phyloP scores from a whole-genome alignment of 441 rosid species.

The Euphorbia schlechtendalii region DNA sequence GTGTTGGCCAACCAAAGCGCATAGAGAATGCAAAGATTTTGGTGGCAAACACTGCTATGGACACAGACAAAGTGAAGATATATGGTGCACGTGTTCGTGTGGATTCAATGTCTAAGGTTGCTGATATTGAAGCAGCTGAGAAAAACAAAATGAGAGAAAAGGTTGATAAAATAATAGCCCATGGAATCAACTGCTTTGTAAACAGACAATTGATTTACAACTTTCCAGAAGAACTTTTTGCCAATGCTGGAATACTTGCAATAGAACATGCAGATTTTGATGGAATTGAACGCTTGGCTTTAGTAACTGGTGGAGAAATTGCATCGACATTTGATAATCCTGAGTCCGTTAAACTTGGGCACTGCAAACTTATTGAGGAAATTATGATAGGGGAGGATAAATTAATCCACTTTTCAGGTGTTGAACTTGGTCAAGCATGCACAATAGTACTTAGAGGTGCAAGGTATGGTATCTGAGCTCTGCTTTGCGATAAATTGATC shows the following conservation, averaged over 20 bases:
- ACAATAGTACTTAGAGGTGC: constrained; percentile 92
- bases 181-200: constrained; percentile 93
- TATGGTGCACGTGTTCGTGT: constrained; percentile 99
- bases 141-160: constrained; percentile 97
- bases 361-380: constrained; percentile 92
- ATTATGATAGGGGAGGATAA: constrained; percentile 99
- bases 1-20: constrained; percentile 94
- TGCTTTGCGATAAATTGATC: background rate
- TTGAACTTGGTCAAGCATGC: constrained; percentile 95
- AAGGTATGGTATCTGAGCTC: constrained; percentile 37
- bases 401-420: constrained; percentile 94
- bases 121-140: constrained; percentile 96
- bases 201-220: constrained; percentile 96
- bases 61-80: constrained; percentile 95
- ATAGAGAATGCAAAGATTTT: constrained; percentile 92
- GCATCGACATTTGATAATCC: constrained; percentile 99
- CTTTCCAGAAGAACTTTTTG: constrained; percentile 96
- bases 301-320: constrained; percentile 95
- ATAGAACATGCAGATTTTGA: constrained; percentile 99
- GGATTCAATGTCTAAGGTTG: constrained; percentile 93
- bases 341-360: constrained; percentile 96
- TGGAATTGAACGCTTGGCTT: constrained; percentile 89
- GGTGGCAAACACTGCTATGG: constrained; percentile 99
- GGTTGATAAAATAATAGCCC: constrained; percentile 85
- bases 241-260: constrained; percentile 94